phyloP scores from a whole-genome alignment of 2,329 filamentous ascomycete genomes.

The Colletotrichum graminicola region DNA sequence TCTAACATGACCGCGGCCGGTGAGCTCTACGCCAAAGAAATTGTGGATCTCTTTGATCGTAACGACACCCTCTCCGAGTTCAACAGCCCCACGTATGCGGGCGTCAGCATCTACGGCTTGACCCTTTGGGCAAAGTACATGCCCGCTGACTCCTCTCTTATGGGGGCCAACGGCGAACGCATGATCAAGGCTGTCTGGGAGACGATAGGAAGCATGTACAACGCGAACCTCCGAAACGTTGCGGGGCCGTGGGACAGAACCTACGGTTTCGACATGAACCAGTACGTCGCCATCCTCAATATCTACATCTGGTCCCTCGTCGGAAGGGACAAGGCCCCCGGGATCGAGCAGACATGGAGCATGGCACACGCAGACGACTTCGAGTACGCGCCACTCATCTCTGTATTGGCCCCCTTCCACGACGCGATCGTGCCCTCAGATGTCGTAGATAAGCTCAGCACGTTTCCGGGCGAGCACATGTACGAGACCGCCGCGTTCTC shows the following conservation, averaged over 20 bases:
- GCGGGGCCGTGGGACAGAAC: slow-evolving; percentile 74
- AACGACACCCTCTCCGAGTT: slow-evolving; percentile 62
- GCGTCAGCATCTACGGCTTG: slow-evolving; percentile 69
- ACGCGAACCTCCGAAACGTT: slow-evolving; percentile 69
- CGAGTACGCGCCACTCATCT: slow-evolving; percentile 67
- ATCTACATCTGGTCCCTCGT: slow-evolving; percentile 70
- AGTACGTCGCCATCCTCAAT: slow-evolving; percentile 68
- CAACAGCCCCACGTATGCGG: slow-evolving; percentile 66
- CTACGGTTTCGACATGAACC: slow-evolving; percentile 74
- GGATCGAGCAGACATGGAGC: slow-evolving; percentile 48
- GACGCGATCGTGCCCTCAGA: slow-evolving; percentile 57
- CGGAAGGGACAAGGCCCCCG: slow-evolving; percentile 58
- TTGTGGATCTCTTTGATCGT: slow-evolving; percentile 68
- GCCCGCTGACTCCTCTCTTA: slow-evolving; percentile 60
- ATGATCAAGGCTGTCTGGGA: slow-evolving; percentile 69
- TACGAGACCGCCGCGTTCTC: slow-evolving; percentile 66
- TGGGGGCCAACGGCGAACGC: slow-evolving; percentile 61
- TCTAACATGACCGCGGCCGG: slow-evolving; percentile 70
- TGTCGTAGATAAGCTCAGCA: slow-evolving; percentile 54
- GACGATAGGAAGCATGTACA: slow-evolving; percentile 64
- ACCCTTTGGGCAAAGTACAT: slow-evolving; percentile 72
- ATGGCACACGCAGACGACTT: slow-evolving; percentile 72
- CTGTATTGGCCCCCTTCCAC: slow-evolving; percentile 64
- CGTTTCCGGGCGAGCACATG: slow-evolving; percentile 65
- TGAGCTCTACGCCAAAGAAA: slow-evolving; percentile 66